Evolutionary conservation across 192 early-diverging fungal species (phyloP), one percentile per base, ranked within the genome.

Genomic region (Coemansia sp.): DNA sequence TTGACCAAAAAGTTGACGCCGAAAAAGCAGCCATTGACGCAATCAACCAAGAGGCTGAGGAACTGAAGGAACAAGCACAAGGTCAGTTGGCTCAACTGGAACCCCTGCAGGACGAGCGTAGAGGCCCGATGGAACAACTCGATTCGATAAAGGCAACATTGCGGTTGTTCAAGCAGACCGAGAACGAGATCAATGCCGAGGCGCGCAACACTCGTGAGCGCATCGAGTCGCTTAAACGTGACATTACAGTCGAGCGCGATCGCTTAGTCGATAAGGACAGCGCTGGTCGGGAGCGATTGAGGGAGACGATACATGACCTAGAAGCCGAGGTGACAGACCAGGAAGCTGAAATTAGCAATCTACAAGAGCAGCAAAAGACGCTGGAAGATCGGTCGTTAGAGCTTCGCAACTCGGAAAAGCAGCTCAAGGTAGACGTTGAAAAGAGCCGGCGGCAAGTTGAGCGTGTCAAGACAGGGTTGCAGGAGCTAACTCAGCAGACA

Each of bases 401-500:
- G 67, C 70, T 72, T 21, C 62, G 39, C 57, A 66, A 67, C 14
- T 51, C 23, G 23, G 81, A 66, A 66, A 58, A 53, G 29, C 66
- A 47, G 21, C 62, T 54, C 21, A 58, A 45, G 19, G 57, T 39
- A 21, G 66, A 45, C 5, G 67, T 49, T 5, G 66, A 67, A 27
- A 65, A 59, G 45, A 52, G 63, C 61, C 63, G 67, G 63, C 47
- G 15, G 25, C 15, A 39, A 27, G 52, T 49, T 11, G 58, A 78
- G 51, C 56, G 56, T 62, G 84, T 47, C 47, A 68, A 17, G 27
- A 10, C 14, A 25, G 79, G 9, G 3, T 69, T 90, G 24, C 60
- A 73, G 21, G 63, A 86, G 4, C 67, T 96, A 55, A 52, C 73
- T 43, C 75, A 76, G 11, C 88, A 90, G 47, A 85, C 83, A 32